A percentile compares a stretch with the other conserved stretches of the same genome.
These are phyloP conservation scores for Stygiomarasmius scandens DNA, from an alignment of 1,284 basidiomycete species.

Conservation along the genomic window DNA sequence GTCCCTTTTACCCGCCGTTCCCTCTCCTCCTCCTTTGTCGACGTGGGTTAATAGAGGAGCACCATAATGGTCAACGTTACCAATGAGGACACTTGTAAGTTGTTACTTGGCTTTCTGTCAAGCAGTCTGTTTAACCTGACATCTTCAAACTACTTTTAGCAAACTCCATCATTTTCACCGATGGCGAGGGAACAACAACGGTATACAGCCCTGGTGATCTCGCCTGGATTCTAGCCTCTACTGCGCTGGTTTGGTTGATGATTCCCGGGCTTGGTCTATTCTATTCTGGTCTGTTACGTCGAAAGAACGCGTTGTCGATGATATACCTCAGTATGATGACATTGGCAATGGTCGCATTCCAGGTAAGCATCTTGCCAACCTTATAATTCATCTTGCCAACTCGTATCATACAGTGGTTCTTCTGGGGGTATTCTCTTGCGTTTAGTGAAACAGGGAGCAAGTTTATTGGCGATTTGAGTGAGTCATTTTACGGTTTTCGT, in stretches of 20 bases:
- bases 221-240: constrained; percentile 74
- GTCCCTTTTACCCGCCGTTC: not conserved
- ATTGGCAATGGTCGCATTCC: constrained; percentile 75
- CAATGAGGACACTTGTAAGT: not conserved
- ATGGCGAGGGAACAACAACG: constrained; percentile 32
- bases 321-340: constrained; percentile 84
- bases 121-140: not conserved
- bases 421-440: constrained; percentile 74
- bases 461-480: constrained; percentile 69
- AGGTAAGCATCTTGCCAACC: constrained; percentile 42
- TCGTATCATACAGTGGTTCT: constrained; percentile 59
- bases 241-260: constrained; percentile 89
- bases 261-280: constrained; percentile 89
- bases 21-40: not conserved
- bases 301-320: constrained; percentile 94
- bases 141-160: constrained; percentile 34
- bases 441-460: constrained; percentile 64
- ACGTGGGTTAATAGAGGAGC: not conserved
- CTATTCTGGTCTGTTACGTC: constrained; percentile 81
- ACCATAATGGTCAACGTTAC: constrained; percentile 5
- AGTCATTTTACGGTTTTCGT: constrained; percentile 28
- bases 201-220: constrained; percentile 80
- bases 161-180: constrained; percentile 36
- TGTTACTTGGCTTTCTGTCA: not conserved
- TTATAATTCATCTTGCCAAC: constrained; percentile 26